These are phyloP conservation scores for Taxillus chinensis DNA, from an alignment of 164 flowering plant species.

Conservation along the genomic window DNA sequence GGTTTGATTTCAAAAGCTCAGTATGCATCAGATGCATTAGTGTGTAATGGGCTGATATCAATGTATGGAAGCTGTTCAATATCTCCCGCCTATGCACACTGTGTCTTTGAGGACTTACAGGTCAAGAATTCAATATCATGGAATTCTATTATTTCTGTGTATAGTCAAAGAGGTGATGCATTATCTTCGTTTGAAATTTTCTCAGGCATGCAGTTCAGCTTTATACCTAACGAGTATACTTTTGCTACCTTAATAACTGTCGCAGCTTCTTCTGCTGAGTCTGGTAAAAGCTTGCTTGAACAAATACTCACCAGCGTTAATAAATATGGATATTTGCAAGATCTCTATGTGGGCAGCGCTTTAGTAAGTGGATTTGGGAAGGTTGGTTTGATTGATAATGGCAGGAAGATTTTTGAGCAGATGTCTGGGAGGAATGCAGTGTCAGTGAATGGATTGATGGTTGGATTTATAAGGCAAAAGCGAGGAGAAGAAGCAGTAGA, in stretches of 20 bases:
- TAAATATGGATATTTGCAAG: conserved; percentile 51
- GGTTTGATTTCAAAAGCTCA: conserved; percentile 39
- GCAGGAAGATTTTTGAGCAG: conserved; percentile 43
- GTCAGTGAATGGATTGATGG: conserved; percentile 78
- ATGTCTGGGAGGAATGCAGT: conserved; percentile 65
- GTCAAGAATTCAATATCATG: conserved; percentile 50
- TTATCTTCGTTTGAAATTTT: conserved; percentile 41
- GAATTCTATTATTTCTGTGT: conserved; percentile 76
- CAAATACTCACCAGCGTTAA: conserved; percentile 52
- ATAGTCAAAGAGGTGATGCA: conserved; percentile 47
- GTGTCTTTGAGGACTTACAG: conserved; percentile 53
- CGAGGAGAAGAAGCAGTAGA: conserved; percentile 58
- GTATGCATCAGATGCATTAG: conserved; percentile 32
- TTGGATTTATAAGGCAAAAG: conserved; percentile 62
- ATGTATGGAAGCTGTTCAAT: conserved; percentile 58
- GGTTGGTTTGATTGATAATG: conserved; percentile 43
- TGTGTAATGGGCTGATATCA: conserved; percentile 58
- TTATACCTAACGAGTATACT: conserved; percentile 64
- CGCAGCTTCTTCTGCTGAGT: conserved; percentile 23
- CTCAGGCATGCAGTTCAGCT: conserved; percentile 44
- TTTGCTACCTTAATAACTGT: conserved; percentile 69
- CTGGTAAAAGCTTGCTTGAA: conserved; percentile 33
- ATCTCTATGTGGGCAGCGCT: conserved; percentile 86
- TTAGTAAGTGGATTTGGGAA: conserved; percentile 64
- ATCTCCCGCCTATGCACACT: conserved; percentile 24